A percentile compares a stretch with the other conserved stretches of the same genome.
Evolutionary conservation across 768 basidiomycete species (phyloP).

Genomic region (Termitomyces titanicus): DNA sequence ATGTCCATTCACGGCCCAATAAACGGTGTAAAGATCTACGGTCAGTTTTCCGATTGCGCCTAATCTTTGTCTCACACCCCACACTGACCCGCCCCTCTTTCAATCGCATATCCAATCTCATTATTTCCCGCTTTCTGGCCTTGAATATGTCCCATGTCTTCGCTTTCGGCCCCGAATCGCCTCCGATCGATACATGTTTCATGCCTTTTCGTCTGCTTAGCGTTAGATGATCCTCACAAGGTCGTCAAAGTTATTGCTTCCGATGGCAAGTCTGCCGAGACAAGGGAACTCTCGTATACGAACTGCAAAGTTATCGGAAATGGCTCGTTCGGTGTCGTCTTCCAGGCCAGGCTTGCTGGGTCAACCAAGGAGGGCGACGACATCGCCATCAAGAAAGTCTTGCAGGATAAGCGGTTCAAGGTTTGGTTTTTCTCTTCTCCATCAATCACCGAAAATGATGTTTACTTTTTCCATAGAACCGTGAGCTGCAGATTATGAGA

Average conservation of each 20-base stretch:
- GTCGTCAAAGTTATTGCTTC: slow-evolving; percentile 93
- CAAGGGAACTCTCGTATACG: slow-evolving; percentile 87
- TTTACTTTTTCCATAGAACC: slow-evolving; percentile 61
- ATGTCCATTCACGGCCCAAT: slow-evolving; percentile 81
- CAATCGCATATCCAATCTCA: slow-evolving; percentile 26
- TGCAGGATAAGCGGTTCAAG: slow-evolving; percentile 99
- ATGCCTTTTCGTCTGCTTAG: slow-evolving; percentile 32
- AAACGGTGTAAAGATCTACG: slow-evolving; percentile 84
- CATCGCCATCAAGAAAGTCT: slow-evolving; percentile 99
- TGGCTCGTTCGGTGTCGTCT: slow-evolving; percentile 98
- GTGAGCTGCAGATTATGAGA: slow-evolving; percentile 98
- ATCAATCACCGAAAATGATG: slow-evolving; percentile 1
- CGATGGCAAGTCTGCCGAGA: slow-evolving; percentile 90
- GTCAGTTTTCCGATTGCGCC: slow-evolving; percentile 43
- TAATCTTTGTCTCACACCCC: slow-evolving; percentile 22
- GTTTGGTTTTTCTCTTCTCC: slow-evolving; percentile 41
- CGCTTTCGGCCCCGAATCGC: slow-evolving; percentile 25
- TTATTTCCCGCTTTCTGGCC: slow-evolving; percentile 1
- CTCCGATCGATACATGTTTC: slow-evolving; percentile 30
- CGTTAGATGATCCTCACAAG: slow-evolving; percentile 95
- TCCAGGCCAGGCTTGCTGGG: slow-evolving; percentile 84
- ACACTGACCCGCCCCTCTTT: slow-evolving; percentile 16
- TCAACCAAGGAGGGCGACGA: slow-evolving; percentile 68
- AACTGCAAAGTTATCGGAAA: slow-evolving; percentile 99
- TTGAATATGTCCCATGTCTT: slow-evolving; percentile 6